Evolutionary conservation across 164 flowering plant genomes (phyloP).

Genomic region (Vitis cinerea): DNA sequence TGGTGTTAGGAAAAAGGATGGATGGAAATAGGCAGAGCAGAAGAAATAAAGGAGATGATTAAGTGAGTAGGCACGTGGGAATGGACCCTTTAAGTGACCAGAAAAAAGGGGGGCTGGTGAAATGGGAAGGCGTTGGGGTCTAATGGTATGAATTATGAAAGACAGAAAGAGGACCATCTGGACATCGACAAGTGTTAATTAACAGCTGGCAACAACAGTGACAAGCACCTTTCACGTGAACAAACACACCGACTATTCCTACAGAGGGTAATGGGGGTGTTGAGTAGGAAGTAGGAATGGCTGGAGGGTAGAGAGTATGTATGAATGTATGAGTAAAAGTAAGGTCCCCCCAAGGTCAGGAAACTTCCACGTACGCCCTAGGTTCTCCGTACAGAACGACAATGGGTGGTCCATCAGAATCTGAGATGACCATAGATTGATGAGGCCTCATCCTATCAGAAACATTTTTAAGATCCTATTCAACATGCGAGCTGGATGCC

Average conservation of each 20-base stretch:
- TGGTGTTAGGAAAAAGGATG: no score
- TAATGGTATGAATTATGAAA: not conserved
- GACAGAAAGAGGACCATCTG: constrained; percentile 12
- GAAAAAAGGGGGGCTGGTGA: not conserved
- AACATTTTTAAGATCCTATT: not conserved
- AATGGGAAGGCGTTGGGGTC: no score
- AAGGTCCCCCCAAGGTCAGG: not conserved
- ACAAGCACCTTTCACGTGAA: not conserved
- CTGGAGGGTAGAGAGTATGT: not conserved
- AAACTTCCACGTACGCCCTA: not conserved
- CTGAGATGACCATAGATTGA: not conserved
- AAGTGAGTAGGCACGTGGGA: no score
- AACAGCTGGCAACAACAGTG: constrained; percentile 3
- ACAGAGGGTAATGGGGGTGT: no score
- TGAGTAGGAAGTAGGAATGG: not conserved
- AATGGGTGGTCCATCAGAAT: not conserved
- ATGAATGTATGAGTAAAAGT: no score
- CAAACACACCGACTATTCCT: no score
- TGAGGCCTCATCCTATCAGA: not conserved
- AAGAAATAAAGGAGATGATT: no score
- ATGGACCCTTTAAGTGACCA: not conserved
- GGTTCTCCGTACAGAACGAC: not conserved
- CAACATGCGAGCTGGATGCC: constrained; percentile 1
- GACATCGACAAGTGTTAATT: constrained; percentile 7
- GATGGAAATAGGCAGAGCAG: no score